Evolutionary conservation across 208 protist genomes (phyloP), one percentile per base, ranked within the genome.

Genomic region (Leishmania tarentolae): DNA sequence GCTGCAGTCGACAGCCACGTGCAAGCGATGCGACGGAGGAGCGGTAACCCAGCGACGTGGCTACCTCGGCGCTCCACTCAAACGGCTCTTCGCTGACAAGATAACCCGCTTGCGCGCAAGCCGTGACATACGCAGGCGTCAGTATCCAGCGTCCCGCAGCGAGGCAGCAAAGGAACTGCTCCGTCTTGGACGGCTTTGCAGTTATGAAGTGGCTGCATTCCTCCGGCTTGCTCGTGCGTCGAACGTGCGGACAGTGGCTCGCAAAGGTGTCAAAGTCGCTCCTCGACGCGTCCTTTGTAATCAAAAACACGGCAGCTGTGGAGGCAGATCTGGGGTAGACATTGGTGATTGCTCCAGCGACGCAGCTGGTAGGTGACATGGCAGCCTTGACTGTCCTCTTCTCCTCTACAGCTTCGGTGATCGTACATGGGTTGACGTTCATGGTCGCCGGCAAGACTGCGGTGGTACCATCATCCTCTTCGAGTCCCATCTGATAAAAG

Each of bases 331-430:
- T 75, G 4, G 37, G 74, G 50, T 76, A 76, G 6, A 57, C 50
- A 59, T 76, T 13, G 47, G 68, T 31, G 44, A 17, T n/a, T 52
- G 68, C 68, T 31, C 44, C 44, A 52, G 68, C 8, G 28, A 31
- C 24, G 68, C 44, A 28, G 19, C 40, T 5, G 44, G 56, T 57
- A 65, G 78, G 13, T 35, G 15, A 31, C 8, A n/a, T 44, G 40
- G 57, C 79, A 6, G 52, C 72, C 19, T 78, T 74, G 53, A 42
- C 31, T 24, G 24, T 24, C 63, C 63, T n/a, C 42, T 28, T 40
- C 5, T 40, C 42, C 46, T 19, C 68, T 66, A 42, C 59, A 1
- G 24, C 97, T 78, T 99, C 99, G 99, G 99, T 99, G 86, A 92
- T 98, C 52, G 81, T 57, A 17, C 2, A n/a, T 50, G 79, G n/a